Evolutionary conservation across 2,329 filamentous ascomycete species (phyloP).

Genomic region (Cladophialophora psammophila): DNA sequence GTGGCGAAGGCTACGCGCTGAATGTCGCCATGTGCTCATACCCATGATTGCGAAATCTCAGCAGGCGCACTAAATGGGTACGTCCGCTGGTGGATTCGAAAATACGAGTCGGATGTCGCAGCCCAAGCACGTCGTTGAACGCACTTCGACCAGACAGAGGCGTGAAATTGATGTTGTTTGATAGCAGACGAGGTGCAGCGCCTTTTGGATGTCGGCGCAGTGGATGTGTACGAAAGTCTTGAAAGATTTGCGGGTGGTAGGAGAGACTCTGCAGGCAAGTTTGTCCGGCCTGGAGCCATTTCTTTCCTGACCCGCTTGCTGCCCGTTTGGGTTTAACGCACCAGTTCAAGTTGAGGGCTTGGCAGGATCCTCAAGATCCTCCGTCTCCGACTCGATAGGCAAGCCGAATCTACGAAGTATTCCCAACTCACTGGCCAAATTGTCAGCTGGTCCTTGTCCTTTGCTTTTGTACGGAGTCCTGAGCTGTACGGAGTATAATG

Average conservation of each 20-base stretch:
- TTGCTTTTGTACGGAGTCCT: not conserved
- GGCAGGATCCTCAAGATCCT: slow-evolving; percentile 12
- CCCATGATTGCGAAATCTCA: slow-evolving; percentile 39
- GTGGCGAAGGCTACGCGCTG: slow-evolving; percentile 10
- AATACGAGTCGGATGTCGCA: slow-evolving; percentile 3
- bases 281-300: slow-evolving; percentile 4
- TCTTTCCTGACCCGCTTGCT: slow-evolving; percentile 16
- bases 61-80: slow-evolving; percentile 30
- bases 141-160: slow-evolving; percentile 15
- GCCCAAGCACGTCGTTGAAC: slow-evolving; percentile 17
- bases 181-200: slow-evolving; percentile 5
- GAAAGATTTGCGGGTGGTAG: slow-evolving; percentile 13
- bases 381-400: not conserved
- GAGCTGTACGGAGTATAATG: not conserved
- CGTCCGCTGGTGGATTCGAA: slow-evolving; percentile 16
- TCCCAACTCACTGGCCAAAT: not conserved
- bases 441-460: not conserved
- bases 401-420: not conserved
- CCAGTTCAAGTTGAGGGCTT: slow-evolving; percentile 12
- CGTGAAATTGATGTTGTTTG: not conserved
- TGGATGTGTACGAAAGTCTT: slow-evolving; percentile 16
- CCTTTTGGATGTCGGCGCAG: slow-evolving; percentile 17
- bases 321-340: slow-evolving; percentile 18
- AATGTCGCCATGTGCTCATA: slow-evolving; percentile 27
- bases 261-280: slow-evolving; percentile 17